A percentile compares a stretch with the other conserved stretches of the same genome.
Evolutionary conservation across 495 filamentous ascomycete genomes (phyloP).

Genomic region (Podospora fimiseda): DNA sequence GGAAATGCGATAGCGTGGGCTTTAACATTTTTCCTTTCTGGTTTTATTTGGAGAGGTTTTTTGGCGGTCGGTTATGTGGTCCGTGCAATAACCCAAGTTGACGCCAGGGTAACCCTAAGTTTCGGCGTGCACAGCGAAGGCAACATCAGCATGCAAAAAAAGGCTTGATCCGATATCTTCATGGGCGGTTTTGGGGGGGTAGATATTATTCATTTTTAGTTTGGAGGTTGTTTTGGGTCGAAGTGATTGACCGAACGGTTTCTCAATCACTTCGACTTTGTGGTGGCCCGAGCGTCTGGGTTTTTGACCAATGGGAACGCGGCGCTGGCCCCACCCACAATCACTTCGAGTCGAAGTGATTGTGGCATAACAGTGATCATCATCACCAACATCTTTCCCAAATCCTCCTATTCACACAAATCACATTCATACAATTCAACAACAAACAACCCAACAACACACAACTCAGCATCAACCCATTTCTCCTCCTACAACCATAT

Average conservation of each 20-base stretch:
- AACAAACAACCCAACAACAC: too few relatives aligned
- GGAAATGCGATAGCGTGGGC: too few relatives aligned
- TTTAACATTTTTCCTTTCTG: not conserved
- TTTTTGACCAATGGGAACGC: not conserved
- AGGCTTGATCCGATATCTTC: not conserved
- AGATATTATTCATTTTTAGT: not conserved
- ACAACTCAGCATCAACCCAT: too few relatives aligned
- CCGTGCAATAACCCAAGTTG: constrained; percentile 1
- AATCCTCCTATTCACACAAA: too few relatives aligned
- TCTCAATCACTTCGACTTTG: not conserved
- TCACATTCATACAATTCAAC: too few relatives aligned
- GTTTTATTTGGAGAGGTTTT: not conserved
- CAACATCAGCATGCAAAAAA: not conserved
- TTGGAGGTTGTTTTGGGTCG: not conserved
- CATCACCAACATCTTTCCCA: too few relatives aligned
- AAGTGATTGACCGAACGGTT: not conserved
- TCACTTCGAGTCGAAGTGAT: not conserved
- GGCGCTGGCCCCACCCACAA: not conserved
- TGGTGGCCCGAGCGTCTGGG: not conserved
- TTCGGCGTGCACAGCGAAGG: not conserved
- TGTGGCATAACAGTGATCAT: too few relatives aligned
- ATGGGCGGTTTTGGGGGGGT: not conserved
- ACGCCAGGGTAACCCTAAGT: not conserved
- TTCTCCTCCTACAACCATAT: too few relatives aligned
- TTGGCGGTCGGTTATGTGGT: not conserved